A percentile compares a stretch with the other conserved stretches of the same genome.
Evolutionary conservation across 306 rosid species (phyloP).

Genomic region (Vigna radiata): DNA sequence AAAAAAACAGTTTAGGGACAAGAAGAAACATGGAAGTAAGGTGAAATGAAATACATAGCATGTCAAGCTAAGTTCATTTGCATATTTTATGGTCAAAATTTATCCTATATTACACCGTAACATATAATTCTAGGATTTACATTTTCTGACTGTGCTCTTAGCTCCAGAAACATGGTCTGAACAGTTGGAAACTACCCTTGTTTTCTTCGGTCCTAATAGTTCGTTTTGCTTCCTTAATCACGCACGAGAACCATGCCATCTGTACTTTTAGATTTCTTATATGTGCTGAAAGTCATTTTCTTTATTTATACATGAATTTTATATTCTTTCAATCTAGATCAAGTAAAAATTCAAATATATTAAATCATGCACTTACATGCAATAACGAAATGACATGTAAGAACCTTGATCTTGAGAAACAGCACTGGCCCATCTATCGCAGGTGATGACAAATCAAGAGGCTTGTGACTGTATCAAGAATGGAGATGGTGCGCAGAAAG

Average conservation of each 20-base stretch:
- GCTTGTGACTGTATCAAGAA: slow-evolving; percentile 61
- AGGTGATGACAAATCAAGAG: slow-evolving; percentile 76
- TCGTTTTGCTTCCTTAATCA: not conserved
- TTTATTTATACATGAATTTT: not conserved
- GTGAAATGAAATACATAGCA: not conserved
- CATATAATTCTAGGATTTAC: not conserved
- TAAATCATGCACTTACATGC: not conserved
- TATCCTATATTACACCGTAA: not conserved
- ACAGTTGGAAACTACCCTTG: not conserved
- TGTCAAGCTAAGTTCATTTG: not conserved
- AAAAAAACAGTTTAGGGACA: not conserved
- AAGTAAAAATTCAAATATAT: not conserved
- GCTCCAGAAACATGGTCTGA: not conserved
- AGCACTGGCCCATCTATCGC: slow-evolving; percentile 5
- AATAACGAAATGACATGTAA: not conserved
- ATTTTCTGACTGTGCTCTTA: not conserved
- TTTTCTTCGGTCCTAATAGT: not conserved
- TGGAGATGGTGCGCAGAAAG: slow-evolving; percentile 55
- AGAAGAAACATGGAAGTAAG: not conserved
- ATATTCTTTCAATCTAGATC: not conserved
- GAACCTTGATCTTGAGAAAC: slow-evolving; percentile 9
- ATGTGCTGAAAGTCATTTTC: not conserved
- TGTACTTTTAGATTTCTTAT: not conserved
- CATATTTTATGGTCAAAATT: not conserved
- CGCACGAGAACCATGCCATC: not conserved